These are phyloP conservation scores for Trichophyton benhamiae DNA, from an alignment of 2,329 filamentous ascomycete genomes.

Conservation along the genomic window DNA sequence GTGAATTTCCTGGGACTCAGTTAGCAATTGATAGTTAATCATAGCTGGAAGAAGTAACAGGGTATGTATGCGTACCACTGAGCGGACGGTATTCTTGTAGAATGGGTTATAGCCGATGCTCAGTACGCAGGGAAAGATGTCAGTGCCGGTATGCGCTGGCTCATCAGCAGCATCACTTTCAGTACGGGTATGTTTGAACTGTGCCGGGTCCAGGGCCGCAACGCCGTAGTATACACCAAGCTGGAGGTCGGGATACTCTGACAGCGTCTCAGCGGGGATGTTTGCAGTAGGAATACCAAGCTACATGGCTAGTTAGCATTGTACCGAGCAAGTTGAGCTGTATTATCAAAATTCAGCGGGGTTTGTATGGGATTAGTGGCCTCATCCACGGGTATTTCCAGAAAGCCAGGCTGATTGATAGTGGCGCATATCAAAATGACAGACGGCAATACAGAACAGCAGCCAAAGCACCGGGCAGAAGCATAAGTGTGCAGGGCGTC, in stretches of 20 bases:
- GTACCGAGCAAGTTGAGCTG: neutral
- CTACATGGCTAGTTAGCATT: conserved; percentile 30
- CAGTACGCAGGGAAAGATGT: conserved; percentile 76
- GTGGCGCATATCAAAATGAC: neutral
- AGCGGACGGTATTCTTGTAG: conserved; percentile 81
- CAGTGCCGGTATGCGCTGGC: conserved; percentile 9
- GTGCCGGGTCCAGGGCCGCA: conserved; percentile 52
- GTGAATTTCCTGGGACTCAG: conserved; percentile 58
- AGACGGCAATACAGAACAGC: neutral
- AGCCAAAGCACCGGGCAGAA: neutral
- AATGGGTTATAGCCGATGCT: conserved; percentile 95
- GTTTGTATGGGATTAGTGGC: neutral
- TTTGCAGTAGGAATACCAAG: conserved; percentile 96
- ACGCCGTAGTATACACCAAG: conserved; percentile 93
- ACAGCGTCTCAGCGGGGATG: conserved; percentile 56
- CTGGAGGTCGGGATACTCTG: conserved; percentile 46
- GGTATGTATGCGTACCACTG: conserved; percentile 42
- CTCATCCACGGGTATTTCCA: neutral
- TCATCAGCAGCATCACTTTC: conserved; percentile 2
- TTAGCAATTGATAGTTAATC: neutral
- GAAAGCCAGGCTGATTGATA: neutral
- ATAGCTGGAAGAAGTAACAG: neutral
- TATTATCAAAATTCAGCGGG: neutral
- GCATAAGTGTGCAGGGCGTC: neutral
- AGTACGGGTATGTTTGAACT: conserved; percentile 20